Evolutionary conservation across 192 early-diverging fungal genomes (phyloP).

Genomic region (Backusella parvicylindrica): DNA sequence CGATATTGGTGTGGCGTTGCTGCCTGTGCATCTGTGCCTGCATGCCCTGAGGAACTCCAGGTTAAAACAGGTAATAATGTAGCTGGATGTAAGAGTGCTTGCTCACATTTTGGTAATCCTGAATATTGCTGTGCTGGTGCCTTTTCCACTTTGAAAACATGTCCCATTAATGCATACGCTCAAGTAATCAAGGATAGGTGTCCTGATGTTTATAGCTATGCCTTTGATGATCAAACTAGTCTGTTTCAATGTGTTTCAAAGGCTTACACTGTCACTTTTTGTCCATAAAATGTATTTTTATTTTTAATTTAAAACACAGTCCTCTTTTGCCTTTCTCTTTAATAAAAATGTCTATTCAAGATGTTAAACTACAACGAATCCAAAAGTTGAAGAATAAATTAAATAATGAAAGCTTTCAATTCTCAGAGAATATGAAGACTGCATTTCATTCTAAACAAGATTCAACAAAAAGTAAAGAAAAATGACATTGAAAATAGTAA

Average conservation of each 20-base stretch:
- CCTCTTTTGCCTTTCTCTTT: neutral
- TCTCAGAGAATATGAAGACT: neutral
- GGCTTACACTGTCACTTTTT: conserved; percentile 23
- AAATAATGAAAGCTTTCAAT: neutral
- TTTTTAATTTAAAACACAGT: neutral
- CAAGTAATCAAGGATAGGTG: conserved; percentile 16
- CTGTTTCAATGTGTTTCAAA: conserved; percentile 17
- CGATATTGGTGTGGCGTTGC: conserved; percentile 14
- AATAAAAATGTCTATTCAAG: neutral
- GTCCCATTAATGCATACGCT: conserved; percentile 12
- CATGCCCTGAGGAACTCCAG: conserved; percentile 20
- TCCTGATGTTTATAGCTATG: conserved; percentile 31
- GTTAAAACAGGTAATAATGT: neutral
- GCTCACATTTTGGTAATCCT: conserved; percentile 6
- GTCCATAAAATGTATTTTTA: conserved; percentile 10
- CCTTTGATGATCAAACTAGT: conserved; percentile 27
- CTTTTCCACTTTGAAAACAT: conserved; percentile 10
- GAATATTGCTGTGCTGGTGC: conserved; percentile 28
- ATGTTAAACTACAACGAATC: neutral
- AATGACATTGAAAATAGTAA: neutral
- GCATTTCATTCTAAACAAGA: neutral
- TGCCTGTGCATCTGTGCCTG: conserved; percentile 1
- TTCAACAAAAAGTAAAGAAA: neutral
- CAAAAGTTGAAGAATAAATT: neutral
- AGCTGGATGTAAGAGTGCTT: conserved; percentile 24